Base-by-base conservation (phyloP, 1,284 basidiomycete species). In the Trichosporon asahii region DNA sequence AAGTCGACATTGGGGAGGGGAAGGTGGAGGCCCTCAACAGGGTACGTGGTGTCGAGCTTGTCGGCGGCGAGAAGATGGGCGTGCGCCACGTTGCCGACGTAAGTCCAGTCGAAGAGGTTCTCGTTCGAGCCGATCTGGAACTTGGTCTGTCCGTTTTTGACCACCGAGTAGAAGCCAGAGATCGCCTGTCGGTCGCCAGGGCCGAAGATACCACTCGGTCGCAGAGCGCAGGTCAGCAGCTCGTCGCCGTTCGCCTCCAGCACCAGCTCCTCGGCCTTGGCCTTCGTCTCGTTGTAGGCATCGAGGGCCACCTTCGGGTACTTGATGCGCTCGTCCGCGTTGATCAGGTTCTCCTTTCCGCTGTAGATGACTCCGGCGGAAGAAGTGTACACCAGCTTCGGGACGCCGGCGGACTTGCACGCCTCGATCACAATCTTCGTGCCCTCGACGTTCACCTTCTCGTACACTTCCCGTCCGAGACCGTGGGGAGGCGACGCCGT, bases 81-180 rank as follows among this genome's bases (percentile, higher is more conserved):
- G 78, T 93, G 89, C 0, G 95, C 95, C 72, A 97, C 91, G 82
- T 99, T 99, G 73, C 90, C 93, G 73, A 99, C 94, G 78, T 98
- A 98, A 0, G 96, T 98, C 90, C 93, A 98, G 84, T 99, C 97
- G 77, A 95, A 96, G 11, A 98, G 85, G 82, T 99, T 99, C 72
- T 87, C 88, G 85, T 98, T 98, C 83, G 91, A 87, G 63, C 97
- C 97, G 72, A 99, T 90, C 84, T 98, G 96, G 86, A 94, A 93
- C 75, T 93, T 90, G 2, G 94, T 94, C 83, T 96, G 92, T 25
- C 89, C 88, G 68, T 89, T 88, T 77, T 91, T 88, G 80, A 95
- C 91, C 7, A 92, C 94, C 72, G 91, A 85, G 83, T 91, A 90
- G 63, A 97, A 86, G 18, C 93, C 93, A 2, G 88, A 85, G 82